Evolutionary conservation across 208 protist species (phyloP), one percentile per base, ranked within the genome.

Genomic region (Naegleria lovaniensis): DNA sequence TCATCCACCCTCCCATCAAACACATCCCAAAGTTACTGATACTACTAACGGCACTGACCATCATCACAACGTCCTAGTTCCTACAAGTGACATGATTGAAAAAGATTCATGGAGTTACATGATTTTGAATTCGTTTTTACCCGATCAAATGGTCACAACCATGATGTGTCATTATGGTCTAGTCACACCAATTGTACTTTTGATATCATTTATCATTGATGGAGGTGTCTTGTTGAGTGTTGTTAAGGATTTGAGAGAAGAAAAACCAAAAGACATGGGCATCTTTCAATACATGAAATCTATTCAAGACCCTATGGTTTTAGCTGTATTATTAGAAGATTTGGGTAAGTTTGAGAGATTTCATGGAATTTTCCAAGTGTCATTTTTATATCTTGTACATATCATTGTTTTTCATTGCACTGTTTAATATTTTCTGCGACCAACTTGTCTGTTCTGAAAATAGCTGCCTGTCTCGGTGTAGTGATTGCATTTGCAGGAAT

Each of bases 261-360:
- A 58, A 33, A 88, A 88, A 58, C 84, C 84, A 88, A 55, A 48
- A 58, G 43, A 38, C 15, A 58, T 88, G 41, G 22, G 25, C 15
- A 36, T 88, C 1, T 59, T n/a, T 5, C 5, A 52, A 16, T 88
- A 88, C n/a, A 9, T 55, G 5, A 58, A 58, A 38, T 5, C 16
- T 39, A 51, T 58, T 33, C 39, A 88, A 58, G 84, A 88, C 58
- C 84, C 84, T 29, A 88, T 88, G 84, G 29, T 88, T n/a, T 39
- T 88, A 16, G 43, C 84, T 33, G 84, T 88, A 36, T 25, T 88
- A n/a, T 38, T 88, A 38, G 84, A 88, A 88, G 84, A 88, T 38
- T 67, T 67, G 55, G 43, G 43, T 48, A 48, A 48, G 43, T 48
- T 48, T 48, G 43, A 48, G n/a, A n/a, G n/a, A n/a, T n/a, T n/a